Evolutionary conservation across 345 rosid species (phyloP), one percentile per base, ranked within the genome.

Genomic region (Cardamine occulta): DNA sequence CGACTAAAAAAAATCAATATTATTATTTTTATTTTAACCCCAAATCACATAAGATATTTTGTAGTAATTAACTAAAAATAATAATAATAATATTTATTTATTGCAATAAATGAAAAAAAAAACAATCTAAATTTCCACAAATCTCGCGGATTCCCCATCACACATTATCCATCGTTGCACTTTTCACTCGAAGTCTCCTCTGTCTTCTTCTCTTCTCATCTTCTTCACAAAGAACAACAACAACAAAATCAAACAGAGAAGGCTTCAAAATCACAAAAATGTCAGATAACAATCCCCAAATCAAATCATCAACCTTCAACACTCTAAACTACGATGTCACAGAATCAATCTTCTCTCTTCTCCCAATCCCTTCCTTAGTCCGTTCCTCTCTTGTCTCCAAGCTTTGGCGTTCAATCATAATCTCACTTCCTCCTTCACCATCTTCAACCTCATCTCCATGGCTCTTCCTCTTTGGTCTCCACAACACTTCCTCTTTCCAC

Each of bases 381-480:
- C 89, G 97, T 2, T 89, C 90, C 82, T 84, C 97, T 71, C 54
- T 91, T 39, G 97, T 90, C 73, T 90, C 91, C 83, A 90, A 84
- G 54, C 82, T 66, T 26, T 89, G 91, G 89, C 81, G 42, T 31
- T 84, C 90, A 53, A 74, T 90, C 60, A 79, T 93, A 73, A 71
- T 80, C 49, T 67, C 87, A 18, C 73, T 70, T 53, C 74, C 75
- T 48, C 72, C 75, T 28, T 70, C 74, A 3, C 49, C 75, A 18
- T 62, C 23, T 49, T 68, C 74, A 26, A 52, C 42, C n/a, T 77
- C 70, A 40, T 21, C 60, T 55, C 95, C 98, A 4, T 93, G 98
- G 97, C 90, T 93, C 77, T 93, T 93, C 78, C 96, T 93, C 81
- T 78, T 85, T 62, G 98, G 98, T 48, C 80, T 89, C 70, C 97